Conservation (phyloP, 208 protist species). For the Leptomonas pyrrhocoris region DNA sequence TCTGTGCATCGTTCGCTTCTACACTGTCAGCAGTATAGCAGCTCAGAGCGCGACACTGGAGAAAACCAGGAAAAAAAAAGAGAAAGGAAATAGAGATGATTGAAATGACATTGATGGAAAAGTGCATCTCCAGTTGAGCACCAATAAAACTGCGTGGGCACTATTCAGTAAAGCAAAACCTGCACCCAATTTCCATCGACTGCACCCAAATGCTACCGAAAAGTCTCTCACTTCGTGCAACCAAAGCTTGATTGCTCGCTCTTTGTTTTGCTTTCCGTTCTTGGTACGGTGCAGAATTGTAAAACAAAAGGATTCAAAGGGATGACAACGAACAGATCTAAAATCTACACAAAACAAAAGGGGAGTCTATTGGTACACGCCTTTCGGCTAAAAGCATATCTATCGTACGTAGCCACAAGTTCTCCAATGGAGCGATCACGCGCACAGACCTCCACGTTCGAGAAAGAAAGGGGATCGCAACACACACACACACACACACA, state of each 20-base stretch:
- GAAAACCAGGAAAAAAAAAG: too few species aligned
- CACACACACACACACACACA: neutral
- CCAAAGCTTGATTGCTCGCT: too few species aligned
- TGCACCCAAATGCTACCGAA: too few species aligned
- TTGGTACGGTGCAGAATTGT: too few species aligned
- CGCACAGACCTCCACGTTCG: neutral
- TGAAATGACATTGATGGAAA: neutral
- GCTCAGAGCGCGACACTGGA: too few species aligned
- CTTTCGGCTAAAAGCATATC: neutral
- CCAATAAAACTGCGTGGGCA: too few species aligned
- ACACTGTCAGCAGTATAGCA: too few species aligned
- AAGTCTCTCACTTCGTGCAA: too few species aligned
- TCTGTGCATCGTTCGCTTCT: too few species aligned
- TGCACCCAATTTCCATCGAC: too few species aligned
- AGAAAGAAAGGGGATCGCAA: neutral
- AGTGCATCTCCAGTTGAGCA: neutral
- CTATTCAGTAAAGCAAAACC: too few species aligned
- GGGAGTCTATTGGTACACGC: slow-evolving; percentile 17
- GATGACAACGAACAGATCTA: slow-evolving; percentile 2
- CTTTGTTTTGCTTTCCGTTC: neutral
- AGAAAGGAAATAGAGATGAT: neutral
- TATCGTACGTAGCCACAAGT: neutral
- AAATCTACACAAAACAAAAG: slow-evolving; percentile 3
- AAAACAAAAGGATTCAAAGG: neutral
- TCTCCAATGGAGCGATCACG: too few species aligned